Base-by-base conservation (phyloP, 2,329 filamentous ascomycete genomes). In the Colletotrichum sp. region DNA sequence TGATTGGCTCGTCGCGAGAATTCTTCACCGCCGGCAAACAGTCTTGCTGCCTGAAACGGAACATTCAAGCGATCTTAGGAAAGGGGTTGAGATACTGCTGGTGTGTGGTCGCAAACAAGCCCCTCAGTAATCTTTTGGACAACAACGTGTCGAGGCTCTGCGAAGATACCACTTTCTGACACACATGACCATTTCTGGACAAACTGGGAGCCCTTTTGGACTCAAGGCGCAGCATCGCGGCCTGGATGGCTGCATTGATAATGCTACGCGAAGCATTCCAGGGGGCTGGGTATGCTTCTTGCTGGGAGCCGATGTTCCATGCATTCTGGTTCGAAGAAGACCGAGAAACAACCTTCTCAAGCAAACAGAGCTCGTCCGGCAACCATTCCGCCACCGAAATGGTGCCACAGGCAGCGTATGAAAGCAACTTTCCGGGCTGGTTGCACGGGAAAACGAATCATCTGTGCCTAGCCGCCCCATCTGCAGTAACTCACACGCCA, bases 241-340 rank as follows among this genome's bases (percentile, higher is more conserved):
- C 48, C 64, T 63, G 74, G 74, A 63, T 59, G 70, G 64, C 57
- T 76, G 71, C 74, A 74, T 72, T 71, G 61, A 75, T 59, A 44
- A 52, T 55, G 30, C 71, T 63, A 68, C 66, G 39, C 16, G n/a
- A 65, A 55, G 44, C 19, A 63, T 71, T 71, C 74, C 74, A 75
- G 44, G 52, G 32, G 60, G 36, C 61, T 71, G 74, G 74, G 59
- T 74, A 75, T 76, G 72, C 72, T 71, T 71, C 52, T 76, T 71
- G 28, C 39, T 71, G 60, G 66, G 22, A 59, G 55, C 66, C 36
- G 60, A 57, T 52, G 36, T 71, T 63, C 32, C 59, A 15, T 69
- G 12, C 13, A n/a, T 16, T 44, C 39, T 68, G 5, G 8, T 36
- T 63, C 60, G 69, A 65, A 27, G 30, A 67, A 36, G n/a, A n/a